Base-by-base conservation (phyloP, 208 protist species). In the Crithidia bombi region DNA sequence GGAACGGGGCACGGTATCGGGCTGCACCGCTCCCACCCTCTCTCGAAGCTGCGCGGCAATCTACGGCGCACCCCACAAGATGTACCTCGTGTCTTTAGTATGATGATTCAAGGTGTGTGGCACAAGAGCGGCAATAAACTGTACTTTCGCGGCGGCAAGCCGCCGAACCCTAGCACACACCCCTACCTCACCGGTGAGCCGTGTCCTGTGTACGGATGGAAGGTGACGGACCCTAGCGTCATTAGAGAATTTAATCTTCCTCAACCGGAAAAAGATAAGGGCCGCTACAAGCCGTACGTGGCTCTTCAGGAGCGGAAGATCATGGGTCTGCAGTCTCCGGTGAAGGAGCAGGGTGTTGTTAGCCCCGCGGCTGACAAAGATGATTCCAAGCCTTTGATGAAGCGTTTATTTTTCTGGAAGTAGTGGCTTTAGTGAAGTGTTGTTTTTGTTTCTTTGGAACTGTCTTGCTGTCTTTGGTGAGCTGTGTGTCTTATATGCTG, bases 81-180 rank as follows among this genome's bases (percentile, higher is more conserved):
- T 66, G 75, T 94, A 15, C 91, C 91, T 1, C 84, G 91, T 30
- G 89, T 96, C 23, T 62, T 96, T 17, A 84, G 55, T 30, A 96
- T 94, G 89, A 94, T 96, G 89, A 93, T 94, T 75, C 91, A 96
- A 68, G 91, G 91, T 56, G 87, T 93, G 43, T 94, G 89, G 87
- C 91, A 96, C 76, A 96, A 96, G 65, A 94, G 89, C 64, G 91
- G 91, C 15, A 85, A 81, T 10, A 94, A 94, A 65, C 67, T 96
- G 5, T 96, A 96, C 72, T 96, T 94, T 75, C 76, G 89, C 30
- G 91, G 91, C 26, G 91, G 91, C 21, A 96, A 96, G 59, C 91
- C 91, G 11, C 91, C 91, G 44, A 96, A 96, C 46, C 91, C 91
- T 21, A 93, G 87, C 52, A 85, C 82, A 43, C 91, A 96, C 59